These are phyloP conservation scores for Cinnamomum micranthum DNA, from an alignment of 164 flowering plant species.

Conservation along the genomic window DNA sequence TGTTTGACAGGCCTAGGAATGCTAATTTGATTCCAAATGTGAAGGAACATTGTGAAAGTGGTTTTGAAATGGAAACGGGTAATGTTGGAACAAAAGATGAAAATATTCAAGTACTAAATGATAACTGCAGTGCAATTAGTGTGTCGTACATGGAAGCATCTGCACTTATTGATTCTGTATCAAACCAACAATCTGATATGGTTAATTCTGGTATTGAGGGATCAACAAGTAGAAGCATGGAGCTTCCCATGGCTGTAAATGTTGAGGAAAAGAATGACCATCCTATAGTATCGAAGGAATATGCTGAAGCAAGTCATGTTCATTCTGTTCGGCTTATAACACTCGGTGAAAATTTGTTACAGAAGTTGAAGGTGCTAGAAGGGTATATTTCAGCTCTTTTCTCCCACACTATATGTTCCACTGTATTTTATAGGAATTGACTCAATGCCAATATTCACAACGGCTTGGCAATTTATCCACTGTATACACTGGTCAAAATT, in stretches of 20 bases:
- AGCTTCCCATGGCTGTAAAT: background rate
- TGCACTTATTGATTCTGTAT: background rate
- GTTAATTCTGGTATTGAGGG: constrained; percentile 7
- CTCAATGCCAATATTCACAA: background rate
- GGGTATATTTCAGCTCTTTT: constrained; percentile 32
- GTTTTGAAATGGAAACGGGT: constrained; percentile 12
- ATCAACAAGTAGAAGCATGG: constrained; percentile 6
- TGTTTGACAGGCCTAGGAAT: constrained; percentile 13
- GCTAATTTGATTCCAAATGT: constrained; percentile 10
- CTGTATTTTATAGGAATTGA: background rate
- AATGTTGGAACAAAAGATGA: constrained; percentile 19
- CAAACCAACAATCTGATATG: constrained; percentile 8
- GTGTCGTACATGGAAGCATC: background rate
- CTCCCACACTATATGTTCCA: background rate
- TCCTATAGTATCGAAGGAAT: constrained; percentile 6
- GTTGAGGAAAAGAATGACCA: constrained; percentile 8
- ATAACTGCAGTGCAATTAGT: constrained; percentile 4
- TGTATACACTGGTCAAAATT: background rate
- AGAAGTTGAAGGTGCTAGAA: constrained; percentile 50
- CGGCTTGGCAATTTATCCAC: background rate
- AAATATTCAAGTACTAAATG: constrained; percentile 2
- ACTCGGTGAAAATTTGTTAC: constrained; percentile 51
- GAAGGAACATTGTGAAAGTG: constrained; percentile 16
- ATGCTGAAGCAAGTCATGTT: constrained; percentile 20
- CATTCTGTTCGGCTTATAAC: constrained; percentile 38